Percentiles rank a stretch among this genome's conserved stretches.
phyloP scores from a whole-genome alignment of 768 basidiomycete species.

The Pleurotus citrinopileatus region DNA sequence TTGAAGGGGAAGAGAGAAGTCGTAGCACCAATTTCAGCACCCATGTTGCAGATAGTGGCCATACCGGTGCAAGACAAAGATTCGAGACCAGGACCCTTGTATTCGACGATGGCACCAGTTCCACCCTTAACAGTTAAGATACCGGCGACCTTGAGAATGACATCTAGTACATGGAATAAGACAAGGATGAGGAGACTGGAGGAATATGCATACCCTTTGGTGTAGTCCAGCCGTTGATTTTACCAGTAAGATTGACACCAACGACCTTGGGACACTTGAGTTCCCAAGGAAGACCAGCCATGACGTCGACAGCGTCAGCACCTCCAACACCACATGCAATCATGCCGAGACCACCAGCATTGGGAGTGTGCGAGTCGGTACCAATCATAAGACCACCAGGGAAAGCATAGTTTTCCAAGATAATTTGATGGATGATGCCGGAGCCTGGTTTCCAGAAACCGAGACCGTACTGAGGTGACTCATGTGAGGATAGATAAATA shows the following conservation, averaged over 20 bases:
- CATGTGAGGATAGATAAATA: not conserved
- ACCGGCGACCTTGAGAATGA: constrained; percentile 98
- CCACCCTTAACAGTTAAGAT: constrained; percentile 99
- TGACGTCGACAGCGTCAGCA: constrained; percentile 98
- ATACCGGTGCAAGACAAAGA: constrained; percentile 98
- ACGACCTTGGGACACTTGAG: constrained; percentile 99
- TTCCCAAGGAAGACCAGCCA: constrained; percentile 98
- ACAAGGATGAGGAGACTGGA: not conserved
- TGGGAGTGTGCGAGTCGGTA: constrained; percentile 98
- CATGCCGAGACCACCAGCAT: constrained; percentile 99
- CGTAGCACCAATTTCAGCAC: constrained; percentile 98
- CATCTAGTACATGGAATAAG: constrained; percentile 49
- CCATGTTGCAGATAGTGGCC: constrained; percentile 99
- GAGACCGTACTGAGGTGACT: constrained; percentile 42
- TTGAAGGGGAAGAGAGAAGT: constrained; percentile 99
- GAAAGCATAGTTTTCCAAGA: constrained; percentile 99
- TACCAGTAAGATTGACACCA: constrained; percentile 93
- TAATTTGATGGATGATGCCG: constrained; percentile 99
- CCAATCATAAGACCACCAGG: constrained; percentile 99
- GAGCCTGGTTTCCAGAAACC: constrained; percentile 99
- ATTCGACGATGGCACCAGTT: constrained; percentile 98
- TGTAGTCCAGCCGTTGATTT: constrained; percentile 95
- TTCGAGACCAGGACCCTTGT: constrained; percentile 92
- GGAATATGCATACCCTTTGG: constrained; percentile 75
- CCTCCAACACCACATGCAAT: constrained; percentile 99